Conservation (phyloP, 2,329 filamentous ascomycete species). For the Ceratocystiopsis sp. region DNA sequence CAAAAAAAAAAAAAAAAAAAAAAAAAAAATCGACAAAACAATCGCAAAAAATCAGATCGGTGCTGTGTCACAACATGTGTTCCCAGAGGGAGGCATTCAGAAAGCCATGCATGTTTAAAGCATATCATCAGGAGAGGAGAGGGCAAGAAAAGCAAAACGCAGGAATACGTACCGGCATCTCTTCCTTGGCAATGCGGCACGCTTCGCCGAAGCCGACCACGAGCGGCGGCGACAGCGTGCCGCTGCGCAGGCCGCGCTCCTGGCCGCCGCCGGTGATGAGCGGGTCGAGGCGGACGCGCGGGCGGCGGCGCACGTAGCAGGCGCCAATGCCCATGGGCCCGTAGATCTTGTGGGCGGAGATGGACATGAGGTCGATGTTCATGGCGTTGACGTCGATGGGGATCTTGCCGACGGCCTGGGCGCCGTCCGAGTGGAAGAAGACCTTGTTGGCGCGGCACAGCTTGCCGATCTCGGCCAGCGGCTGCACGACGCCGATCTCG, state of each 20-base stretch:
- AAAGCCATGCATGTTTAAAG: constrained; percentile 77
- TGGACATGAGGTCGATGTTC: constrained; percentile 98
- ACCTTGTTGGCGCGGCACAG: constrained; percentile 82
- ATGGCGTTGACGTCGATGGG: constrained; percentile 91
- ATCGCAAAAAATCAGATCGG: constrained; percentile 32
- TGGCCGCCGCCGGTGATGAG: constrained; percentile 94
- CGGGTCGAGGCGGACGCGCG: constrained; percentile 83
- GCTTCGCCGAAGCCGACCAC: constrained; percentile 92
- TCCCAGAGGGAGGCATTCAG: constrained; percentile 51
- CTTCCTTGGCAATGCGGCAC: constrained; percentile 76
- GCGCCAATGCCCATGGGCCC: constrained; percentile 94
- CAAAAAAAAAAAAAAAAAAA: neutral
- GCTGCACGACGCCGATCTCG: constrained; percentile 98
- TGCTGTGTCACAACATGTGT: constrained; percentile 46
- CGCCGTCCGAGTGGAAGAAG: constrained; percentile 95
- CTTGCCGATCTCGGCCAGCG: constrained; percentile 80
- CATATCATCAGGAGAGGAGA: constrained; percentile 44
- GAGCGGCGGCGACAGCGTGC: constrained; percentile 76
- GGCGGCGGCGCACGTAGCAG: constrained; percentile 84
- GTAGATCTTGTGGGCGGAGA: constrained; percentile 97
- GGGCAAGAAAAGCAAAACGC: constrained; percentile 5
- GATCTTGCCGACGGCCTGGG: constrained; percentile 97
- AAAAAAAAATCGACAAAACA: constrained; percentile 4
- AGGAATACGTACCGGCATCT: constrained; percentile 59
- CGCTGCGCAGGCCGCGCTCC: constrained; percentile 85